Evolutionary conservation across 2,329 filamentous ascomycete species (phyloP).

Genomic region (Ascochyta lentis): DNA sequence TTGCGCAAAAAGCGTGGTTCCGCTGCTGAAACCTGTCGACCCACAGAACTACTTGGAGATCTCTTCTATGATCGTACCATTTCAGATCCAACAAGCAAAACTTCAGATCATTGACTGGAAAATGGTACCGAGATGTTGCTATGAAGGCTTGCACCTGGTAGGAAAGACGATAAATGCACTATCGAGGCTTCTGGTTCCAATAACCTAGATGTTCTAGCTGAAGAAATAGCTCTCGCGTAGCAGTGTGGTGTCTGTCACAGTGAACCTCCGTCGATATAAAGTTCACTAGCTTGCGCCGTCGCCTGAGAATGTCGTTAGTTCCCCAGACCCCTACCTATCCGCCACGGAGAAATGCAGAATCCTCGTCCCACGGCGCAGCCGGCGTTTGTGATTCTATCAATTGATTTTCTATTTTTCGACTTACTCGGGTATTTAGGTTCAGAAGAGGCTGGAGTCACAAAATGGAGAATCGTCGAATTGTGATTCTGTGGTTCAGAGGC

Average conservation of each 20-base stretch:
- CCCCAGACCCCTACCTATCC: not conserved
- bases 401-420: not conserved
- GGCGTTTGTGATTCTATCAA: conserved; percentile 1
- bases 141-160: not conserved
- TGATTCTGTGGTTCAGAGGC: not conserved
- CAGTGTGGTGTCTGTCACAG: conserved; percentile 11
- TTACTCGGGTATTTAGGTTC: not conserved
- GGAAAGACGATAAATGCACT: not conserved
- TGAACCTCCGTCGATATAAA: conserved; percentile 2
- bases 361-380: not conserved
- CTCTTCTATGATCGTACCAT: not conserved
- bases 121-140: not conserved
- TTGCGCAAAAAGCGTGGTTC: conserved; percentile 1
- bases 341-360: not conserved
- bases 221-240: not conserved
- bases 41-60: conserved; percentile 5
- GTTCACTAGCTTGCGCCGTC: conserved; percentile 10
- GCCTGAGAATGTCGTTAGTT: conserved; percentile 1
- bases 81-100: not conserved
- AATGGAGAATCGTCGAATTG: no score
- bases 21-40: conserved; percentile 2
- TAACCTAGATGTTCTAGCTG: conserved; percentile 10
- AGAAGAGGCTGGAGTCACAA: not conserved
- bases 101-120: not conserved
- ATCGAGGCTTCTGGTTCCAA: conserved; percentile 11